Evolutionary conservation across 2,329 filamentous ascomycete species (phyloP).

Genomic region (Atkinsonella hypoxylon): DNA sequence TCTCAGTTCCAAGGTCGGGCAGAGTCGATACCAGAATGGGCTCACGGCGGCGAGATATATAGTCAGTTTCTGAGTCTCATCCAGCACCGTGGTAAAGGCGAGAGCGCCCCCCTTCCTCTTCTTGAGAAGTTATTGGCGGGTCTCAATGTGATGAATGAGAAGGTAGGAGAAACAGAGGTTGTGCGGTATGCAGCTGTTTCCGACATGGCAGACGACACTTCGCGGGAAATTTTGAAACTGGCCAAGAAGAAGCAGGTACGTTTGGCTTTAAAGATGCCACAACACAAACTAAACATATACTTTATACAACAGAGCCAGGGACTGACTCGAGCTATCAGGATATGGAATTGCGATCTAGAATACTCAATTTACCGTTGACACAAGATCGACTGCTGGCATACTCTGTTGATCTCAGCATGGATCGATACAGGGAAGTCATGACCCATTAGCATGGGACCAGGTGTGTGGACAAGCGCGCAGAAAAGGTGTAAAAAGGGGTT

Average conservation of each 20-base stretch:
- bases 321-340: constrained; percentile 15
- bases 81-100: constrained; percentile 28
- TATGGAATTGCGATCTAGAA: constrained; percentile 25
- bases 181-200: constrained; percentile 56
- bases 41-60: constrained; percentile 70
- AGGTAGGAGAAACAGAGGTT: constrained; percentile 34
- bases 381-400: constrained; percentile 62
- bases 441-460: constrained; percentile 21
- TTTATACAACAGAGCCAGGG: neutral
- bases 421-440: constrained; percentile 57
- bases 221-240: constrained; percentile 47
- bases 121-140: constrained; percentile 46
- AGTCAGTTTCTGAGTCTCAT: constrained; percentile 44
- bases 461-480: neutral
- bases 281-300: no score
- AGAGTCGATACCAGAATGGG: constrained; percentile 58
- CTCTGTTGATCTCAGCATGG: constrained; percentile 55
- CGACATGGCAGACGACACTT: constrained; percentile 69
- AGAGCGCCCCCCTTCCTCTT: constrained; percentile 29
- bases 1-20: constrained; percentile 56
- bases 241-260: constrained; percentile 46
- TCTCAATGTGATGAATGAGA: constrained; percentile 41
- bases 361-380: constrained; percentile 54
- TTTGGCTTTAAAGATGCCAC: constrained; percentile 5
- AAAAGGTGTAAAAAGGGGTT: neutral